Percentiles rank a stretch among this genome's conserved stretches.
phyloP scores from a whole-genome alignment of 2,329 filamentous ascomycete species.

The Tympanopsis confertula region DNA sequence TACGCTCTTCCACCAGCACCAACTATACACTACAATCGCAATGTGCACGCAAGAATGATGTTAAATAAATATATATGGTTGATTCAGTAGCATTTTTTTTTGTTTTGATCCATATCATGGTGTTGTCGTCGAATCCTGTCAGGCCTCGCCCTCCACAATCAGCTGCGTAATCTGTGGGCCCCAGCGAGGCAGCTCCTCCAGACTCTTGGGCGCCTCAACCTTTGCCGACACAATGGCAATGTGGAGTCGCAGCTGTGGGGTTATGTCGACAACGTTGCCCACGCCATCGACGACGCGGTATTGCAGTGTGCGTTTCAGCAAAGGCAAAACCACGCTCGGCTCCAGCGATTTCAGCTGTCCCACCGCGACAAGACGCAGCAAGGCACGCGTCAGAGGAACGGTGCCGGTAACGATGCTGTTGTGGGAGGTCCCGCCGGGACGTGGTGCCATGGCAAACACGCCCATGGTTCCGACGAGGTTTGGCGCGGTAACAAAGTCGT shows the following conservation, averaged over 20 bases:
- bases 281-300: constrained; percentile 16
- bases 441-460: constrained; percentile 29
- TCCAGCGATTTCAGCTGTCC: constrained; percentile 24
- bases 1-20: too few species aligned
- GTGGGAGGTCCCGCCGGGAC: constrained; percentile 15
- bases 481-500: constrained; percentile 35
- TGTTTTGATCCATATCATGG: too few species aligned
- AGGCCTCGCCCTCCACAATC: neutral
- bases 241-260: constrained; percentile 17
- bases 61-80: too few species aligned
- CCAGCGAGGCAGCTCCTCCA: constrained; percentile 24
- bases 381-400: constrained; percentile 35
- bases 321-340: constrained; percentile 22
- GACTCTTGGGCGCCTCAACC: constrained; percentile 18
- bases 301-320: constrained; percentile 25
- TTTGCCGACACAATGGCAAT: constrained; percentile 23
- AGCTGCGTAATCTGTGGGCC: constrained; percentile 7
- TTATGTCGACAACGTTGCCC: constrained; percentile 12
- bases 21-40: too few species aligned
- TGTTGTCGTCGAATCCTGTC: too few species aligned
- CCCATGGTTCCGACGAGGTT: constrained; percentile 52
- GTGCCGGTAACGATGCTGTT: constrained; percentile 30
- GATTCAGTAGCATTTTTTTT: too few species aligned
- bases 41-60: too few species aligned
- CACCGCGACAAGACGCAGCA: constrained; percentile 27